Evolutionary conservation across 164 flowering plant species (phyloP), one percentile per base, ranked within the genome.

Genomic region (Vitis cinerea): DNA sequence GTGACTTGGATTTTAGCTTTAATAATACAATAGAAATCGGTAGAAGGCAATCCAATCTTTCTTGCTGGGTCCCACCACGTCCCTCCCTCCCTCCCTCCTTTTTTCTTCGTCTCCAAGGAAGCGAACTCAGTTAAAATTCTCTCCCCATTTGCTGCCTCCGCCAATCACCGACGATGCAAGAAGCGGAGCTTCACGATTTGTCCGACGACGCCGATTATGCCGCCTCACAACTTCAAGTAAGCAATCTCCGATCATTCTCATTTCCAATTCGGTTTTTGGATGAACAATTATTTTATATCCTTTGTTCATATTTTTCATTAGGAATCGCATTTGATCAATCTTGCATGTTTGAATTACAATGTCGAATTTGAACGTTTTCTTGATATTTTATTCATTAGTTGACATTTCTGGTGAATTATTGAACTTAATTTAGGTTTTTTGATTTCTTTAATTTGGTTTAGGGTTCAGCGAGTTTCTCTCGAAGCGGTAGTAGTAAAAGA

Each of bases 191-290:
- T 9, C 89, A 90, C 81, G 99, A 96, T 82, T 78, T 96, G 47
- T 90, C 99, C 50, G 99, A 96, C 80, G 99, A 96, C 67, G 87
- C 97, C 67, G 99, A 96, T 75, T 96, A 96, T 74, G 97, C 94
- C 19, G 98, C 92, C 3, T 91, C 97, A n/a, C 86, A 79, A 37
- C 88, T 81, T 57, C 97, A 91, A 66, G 96, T 90, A 79, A 71
- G 74, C 65, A 8, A 61, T 54, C 47, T 6, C 10, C 59, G 52
- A 7, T 23, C 0, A 8, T 29, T 15, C 30, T 8, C 58, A 17
- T 3, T 13, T 61, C 23, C 17, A 27, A 9, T 8, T 52, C 62
- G 8, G 11, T 10, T 53, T 54, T 48, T 51, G 44, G 44, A 37
- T 0, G 44, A 37, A 37, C 44, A 37, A 37, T 37, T 37, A 3